Percentiles rank a stretch among this genome's conserved stretches.
Evolutionary conservation across 2,329 filamentous ascomycete genomes (phyloP).

Genomic region (Paecilomyces formosus): DNA sequence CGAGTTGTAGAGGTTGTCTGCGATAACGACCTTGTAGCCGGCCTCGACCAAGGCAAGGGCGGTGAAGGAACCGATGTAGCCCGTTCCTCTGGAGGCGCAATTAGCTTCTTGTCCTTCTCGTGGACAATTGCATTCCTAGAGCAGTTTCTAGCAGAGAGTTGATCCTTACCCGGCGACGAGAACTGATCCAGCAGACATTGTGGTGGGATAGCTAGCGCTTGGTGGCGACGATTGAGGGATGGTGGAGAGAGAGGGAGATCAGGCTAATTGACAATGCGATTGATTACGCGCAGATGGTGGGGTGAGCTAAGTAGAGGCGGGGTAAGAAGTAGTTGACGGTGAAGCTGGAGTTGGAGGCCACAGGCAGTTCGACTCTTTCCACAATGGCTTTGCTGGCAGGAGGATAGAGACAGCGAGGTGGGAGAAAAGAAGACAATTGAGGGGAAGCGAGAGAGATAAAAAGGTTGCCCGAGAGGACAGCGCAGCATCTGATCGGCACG

Average conservation of each 20-base stretch:
- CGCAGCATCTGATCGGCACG: background rate
- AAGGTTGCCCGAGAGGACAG: background rate
- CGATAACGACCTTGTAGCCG: constrained; percentile 92
- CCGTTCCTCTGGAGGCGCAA: constrained; percentile 65
- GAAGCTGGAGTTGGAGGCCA: background rate
- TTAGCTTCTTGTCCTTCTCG: background rate
- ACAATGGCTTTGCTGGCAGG: background rate
- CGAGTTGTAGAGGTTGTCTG: constrained; percentile 97
- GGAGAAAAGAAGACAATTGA: background rate
- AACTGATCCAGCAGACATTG: constrained; percentile 77
- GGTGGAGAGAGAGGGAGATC: background rate
- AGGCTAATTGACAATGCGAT: background rate
- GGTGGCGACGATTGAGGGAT: background rate
- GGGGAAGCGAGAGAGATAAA: background rate
- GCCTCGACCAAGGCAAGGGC: constrained; percentile 84
- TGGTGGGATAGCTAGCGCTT: background rate
- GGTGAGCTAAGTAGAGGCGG: constrained; percentile 1
- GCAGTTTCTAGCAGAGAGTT: background rate
- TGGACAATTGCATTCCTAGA: background rate
- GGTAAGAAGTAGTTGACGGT: background rate
- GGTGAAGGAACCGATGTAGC: constrained; percentile 99
- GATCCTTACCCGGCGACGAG: constrained; percentile 77
- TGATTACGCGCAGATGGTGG: constrained; percentile 1
- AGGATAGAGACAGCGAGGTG: background rate
- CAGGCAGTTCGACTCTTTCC: background rate